These are phyloP conservation scores for Chaetomium sp. DNA, from an alignment of 2,329 filamentous ascomycete species.

Conservation along the genomic window DNA sequence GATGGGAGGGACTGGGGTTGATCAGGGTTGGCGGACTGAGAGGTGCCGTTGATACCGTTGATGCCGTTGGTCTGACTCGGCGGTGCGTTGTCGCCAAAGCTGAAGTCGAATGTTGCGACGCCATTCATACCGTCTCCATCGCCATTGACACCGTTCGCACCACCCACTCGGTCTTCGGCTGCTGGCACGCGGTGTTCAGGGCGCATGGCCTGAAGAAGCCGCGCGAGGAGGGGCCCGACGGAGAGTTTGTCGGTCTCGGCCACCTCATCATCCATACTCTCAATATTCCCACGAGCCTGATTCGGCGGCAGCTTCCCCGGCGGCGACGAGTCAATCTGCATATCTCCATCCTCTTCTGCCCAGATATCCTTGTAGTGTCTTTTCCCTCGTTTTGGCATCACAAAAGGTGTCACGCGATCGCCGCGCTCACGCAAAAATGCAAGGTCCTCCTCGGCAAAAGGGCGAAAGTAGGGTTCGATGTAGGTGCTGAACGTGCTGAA, in stretches of 20 bases:
- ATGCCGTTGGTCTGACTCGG: slow-evolving; percentile 30
- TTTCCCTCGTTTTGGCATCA: slow-evolving; percentile 78
- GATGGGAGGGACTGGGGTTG: slow-evolving; percentile 45
- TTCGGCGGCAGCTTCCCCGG: slow-evolving; percentile 63
- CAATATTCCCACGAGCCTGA: slow-evolving; percentile 76
- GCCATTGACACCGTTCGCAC: slow-evolving; percentile 41
- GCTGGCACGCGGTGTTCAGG: slow-evolving; percentile 59
- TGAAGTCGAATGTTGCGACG: slow-evolving; percentile 45
- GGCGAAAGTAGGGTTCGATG: slow-evolving; percentile 83
- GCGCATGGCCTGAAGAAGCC: slow-evolving; percentile 72
- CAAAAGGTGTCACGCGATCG: slow-evolving; percentile 74
- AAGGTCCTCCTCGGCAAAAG: slow-evolving; percentile 86
- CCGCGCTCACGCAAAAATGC: slow-evolving; percentile 87
- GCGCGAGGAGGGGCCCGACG: slow-evolving; percentile 75
- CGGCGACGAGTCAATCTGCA: slow-evolving; percentile 62
- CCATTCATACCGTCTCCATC: slow-evolving; percentile 51
- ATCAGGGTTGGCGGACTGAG: slow-evolving; percentile 20
- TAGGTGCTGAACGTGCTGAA: slow-evolving; percentile 90
- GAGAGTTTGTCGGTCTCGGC: slow-evolving; percentile 85
- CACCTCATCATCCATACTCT: slow-evolving; percentile 79
- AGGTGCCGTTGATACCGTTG: slow-evolving; percentile 16
- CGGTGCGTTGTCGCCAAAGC: slow-evolving; percentile 24
- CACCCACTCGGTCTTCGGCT: slow-evolving; percentile 48
- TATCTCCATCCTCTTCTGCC: slow-evolving; percentile 85
- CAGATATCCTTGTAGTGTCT: slow-evolving; percentile 84